Evolutionary conservation across 805 yeast genomes (phyloP).

Genomic region (Saccharomycopsis amapae): DNA sequence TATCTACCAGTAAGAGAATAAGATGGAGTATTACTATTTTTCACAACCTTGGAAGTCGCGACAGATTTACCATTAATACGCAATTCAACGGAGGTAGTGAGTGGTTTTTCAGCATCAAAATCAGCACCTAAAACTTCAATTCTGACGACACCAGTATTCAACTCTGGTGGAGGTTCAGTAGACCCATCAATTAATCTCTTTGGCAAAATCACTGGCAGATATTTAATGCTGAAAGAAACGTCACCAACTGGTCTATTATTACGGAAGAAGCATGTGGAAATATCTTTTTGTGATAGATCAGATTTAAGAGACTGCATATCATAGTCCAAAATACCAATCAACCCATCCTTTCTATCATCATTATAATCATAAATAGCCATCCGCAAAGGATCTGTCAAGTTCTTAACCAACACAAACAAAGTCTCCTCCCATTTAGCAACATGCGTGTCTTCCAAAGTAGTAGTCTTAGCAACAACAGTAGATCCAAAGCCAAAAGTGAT

Average conservation of each 20-base stretch:
- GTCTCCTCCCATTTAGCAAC: constrained; percentile 84
- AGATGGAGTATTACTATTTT: constrained; percentile 57
- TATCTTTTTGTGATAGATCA: constrained; percentile 41
- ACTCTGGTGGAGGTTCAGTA: constrained; percentile 77
- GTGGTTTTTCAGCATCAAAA: constrained; percentile 33
- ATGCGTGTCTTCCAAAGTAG: constrained; percentile 56
- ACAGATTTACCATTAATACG: constrained; percentile 55
- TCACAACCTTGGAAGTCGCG: constrained; percentile 46
- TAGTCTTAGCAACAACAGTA: constrained; percentile 57
- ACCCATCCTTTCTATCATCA: constrained; percentile 70
- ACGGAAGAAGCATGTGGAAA: constrained; percentile 55
- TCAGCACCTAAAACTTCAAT: constrained; percentile 44
- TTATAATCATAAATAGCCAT: constrained; percentile 71
- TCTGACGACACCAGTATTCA: constrained; percentile 85
- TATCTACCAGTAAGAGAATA: constrained; percentile 61
- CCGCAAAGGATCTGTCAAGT: constrained; percentile 76
- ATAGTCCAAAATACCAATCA: constrained; percentile 68
- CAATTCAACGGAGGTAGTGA: constrained; percentile 64
- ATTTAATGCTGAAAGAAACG: constrained; percentile 60
- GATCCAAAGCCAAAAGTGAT: constrained; percentile 58
- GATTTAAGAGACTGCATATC: constrained; percentile 62
- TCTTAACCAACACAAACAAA: constrained; percentile 56
- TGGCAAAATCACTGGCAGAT: constrained; percentile 62
- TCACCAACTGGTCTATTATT: constrained; percentile 82
- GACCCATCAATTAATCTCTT: constrained; percentile 71